Conservation (phyloP, 2,329 filamentous ascomycete species). For the Beauveria sp. region DNA sequence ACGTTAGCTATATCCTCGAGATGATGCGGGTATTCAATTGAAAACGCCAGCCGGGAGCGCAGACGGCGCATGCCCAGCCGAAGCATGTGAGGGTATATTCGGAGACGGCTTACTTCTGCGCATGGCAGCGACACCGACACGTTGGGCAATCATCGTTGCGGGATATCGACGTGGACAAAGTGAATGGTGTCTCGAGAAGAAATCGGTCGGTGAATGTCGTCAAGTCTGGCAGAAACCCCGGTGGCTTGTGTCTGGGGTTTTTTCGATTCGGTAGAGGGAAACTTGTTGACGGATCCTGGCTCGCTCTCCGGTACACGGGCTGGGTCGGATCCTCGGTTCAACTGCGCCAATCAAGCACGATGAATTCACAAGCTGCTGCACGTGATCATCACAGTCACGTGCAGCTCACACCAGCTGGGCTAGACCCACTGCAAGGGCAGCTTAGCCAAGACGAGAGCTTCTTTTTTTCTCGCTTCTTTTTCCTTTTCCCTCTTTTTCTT, state of each 20-base stretch:
- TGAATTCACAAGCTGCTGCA: constrained; percentile 32
- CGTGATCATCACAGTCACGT: constrained; percentile 13
- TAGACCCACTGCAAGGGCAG: background rate
- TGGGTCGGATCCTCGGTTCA: constrained; percentile 37
- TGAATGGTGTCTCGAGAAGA: background rate
- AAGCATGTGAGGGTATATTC: constrained; percentile 1
- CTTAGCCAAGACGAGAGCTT: background rate
- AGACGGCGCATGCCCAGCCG: background rate
- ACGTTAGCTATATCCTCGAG: background rate
- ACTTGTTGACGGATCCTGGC: constrained; percentile 13
- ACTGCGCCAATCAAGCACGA: constrained; percentile 28
- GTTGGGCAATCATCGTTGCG: constrained; percentile 44
- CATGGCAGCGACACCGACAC: constrained; percentile 51
- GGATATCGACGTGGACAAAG: constrained; percentile 16
- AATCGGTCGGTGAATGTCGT: constrained; percentile 15
- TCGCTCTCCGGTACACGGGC: constrained; percentile 15
- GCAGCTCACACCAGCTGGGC: background rate
- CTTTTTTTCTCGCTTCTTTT: constrained; percentile 15
- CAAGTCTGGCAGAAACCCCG: constrained; percentile 3
- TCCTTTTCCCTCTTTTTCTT: constrained; percentile 28
- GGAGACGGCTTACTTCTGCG: constrained; percentile 42
- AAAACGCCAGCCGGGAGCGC: background rate
- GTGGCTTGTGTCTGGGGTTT: background rate
- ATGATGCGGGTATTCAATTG: background rate
- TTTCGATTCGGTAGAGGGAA: background rate